phyloP scores from a whole-genome alignment of 2,329 filamentous ascomycete species.

The Lachnellula arida region DNA sequence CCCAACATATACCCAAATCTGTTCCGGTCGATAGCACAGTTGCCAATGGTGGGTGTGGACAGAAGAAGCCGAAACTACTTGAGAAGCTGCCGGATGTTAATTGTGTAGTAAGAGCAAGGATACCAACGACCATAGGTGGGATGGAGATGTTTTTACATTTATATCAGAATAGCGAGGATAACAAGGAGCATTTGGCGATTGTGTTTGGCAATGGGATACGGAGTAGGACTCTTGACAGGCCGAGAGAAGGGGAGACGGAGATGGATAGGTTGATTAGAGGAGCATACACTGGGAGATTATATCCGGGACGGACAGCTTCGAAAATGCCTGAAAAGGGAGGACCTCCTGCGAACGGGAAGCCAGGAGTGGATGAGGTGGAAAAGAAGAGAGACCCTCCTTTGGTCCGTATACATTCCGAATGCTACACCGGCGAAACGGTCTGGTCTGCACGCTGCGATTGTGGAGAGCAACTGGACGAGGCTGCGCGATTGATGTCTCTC shows the following conservation, averaged over 20 bases:
- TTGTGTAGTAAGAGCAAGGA: constrained; percentile 90
- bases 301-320: constrained; percentile 70
- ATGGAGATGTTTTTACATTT: constrained; percentile 96
- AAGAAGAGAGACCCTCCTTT: constrained; percentile 52
- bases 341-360: not conserved
- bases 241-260: constrained; percentile 73
- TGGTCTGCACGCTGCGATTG: constrained; percentile 98
- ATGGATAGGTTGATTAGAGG: constrained; percentile 90
- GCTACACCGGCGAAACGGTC: constrained; percentile 96
- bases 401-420: constrained; percentile 95
- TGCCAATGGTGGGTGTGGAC: constrained; percentile 51
- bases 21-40: constrained; percentile 56
- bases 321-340: constrained; percentile 10
- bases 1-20: constrained; percentile 12
- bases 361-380: constrained; percentile 2
- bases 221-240: constrained; percentile 64
- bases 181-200: constrained; percentile 94
- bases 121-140: constrained; percentile 66
- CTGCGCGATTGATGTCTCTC: constrained; percentile 84
- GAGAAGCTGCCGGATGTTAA: constrained; percentile 77
- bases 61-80: constrained; percentile 66
- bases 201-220: constrained; percentile 89
- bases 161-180: constrained; percentile 88
- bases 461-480: constrained; percentile 95
- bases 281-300: constrained; percentile 84